Base-by-base conservation (phyloP, 2,329 filamentous ascomycete species). In the Onygenales sp. region DNA sequence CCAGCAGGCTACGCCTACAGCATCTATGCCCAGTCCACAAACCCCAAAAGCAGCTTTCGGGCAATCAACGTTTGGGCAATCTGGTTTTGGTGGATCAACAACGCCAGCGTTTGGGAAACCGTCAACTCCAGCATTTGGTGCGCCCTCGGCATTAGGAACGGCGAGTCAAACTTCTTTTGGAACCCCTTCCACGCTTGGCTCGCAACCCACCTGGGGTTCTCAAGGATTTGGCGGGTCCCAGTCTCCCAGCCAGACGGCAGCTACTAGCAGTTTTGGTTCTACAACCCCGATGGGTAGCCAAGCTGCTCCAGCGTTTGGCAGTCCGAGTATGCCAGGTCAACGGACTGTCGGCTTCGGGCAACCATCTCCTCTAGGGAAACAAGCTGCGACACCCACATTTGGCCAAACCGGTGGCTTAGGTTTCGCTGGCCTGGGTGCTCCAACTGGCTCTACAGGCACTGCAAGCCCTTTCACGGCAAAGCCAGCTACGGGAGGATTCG, bases 281-380 rank as follows among this genome's bases (percentile, higher is more conserved):
- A 58, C 69, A 1, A 65, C 67, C 34, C 57, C 63, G 40, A 56
- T 54, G 11, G 60, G 60, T 6, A 50, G 50, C 17, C 48, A 56
- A 11, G 51, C 62, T 6, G 47, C 57, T 11, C 57, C 62, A 8
- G 49, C 62, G 8, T 73, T 74, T 62, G 70, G 72, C 46, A 59
- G 64, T 33, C 57, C 68, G 32, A 67, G 65, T 53, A 56, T 62
- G 27, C 53, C 70, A 17, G 68, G 66, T 33, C 63, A 63, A 45
- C 56, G 56, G 45, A 36, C 58, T 49, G 52, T 65, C 2, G 58
- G 64, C 34, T 69, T 71, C 53, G 68, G 69, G n/a, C 62, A 70
- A 52, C 32, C 57, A 21, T 60, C 64, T 14, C 42, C 49, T 11
- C 21, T 56, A 31, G 53, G 50, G 42, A 60, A 55, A 40, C 48